Percentiles rank a stretch among this genome's conserved stretches.
Evolutionary conservation across 371 early-diverging fungal species (phyloP).

Genomic region (Parasitella parasitica): DNA sequence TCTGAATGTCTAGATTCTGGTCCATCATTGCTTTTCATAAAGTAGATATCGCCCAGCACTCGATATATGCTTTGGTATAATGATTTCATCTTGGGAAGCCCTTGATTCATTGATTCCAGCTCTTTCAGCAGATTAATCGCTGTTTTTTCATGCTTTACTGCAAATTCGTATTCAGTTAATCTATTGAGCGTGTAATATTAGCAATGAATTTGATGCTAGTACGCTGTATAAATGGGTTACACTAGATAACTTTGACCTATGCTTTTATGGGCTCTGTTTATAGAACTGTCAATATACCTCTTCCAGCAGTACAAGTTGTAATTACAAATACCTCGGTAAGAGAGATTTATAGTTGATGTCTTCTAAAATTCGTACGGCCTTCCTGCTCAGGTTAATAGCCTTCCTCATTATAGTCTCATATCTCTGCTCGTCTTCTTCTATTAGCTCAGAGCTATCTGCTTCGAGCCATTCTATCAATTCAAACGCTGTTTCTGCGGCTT

Average conservation of each 20-base stretch:
- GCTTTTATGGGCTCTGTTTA: constrained; percentile 8
- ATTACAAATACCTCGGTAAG: neutral
- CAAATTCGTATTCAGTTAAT: constrained; percentile 21
- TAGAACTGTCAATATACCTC: neutral
- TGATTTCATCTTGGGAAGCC: neutral
- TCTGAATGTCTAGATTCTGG: constrained; percentile 21
- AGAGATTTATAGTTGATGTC: neutral
- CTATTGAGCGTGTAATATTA: constrained; percentile 13
- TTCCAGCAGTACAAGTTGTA: too few relatives aligned
- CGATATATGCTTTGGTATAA: constrained; percentile 26
- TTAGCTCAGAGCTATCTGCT: constrained; percentile 13
- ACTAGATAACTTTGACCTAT: constrained; percentile 21
- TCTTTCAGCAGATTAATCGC: neutral
- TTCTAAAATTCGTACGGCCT: constrained; percentile 3
- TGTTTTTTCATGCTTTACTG: constrained; percentile 10
- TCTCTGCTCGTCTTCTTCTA: constrained; percentile 13
- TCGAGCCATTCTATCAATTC: constrained; percentile 25
- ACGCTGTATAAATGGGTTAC: constrained; percentile 5
- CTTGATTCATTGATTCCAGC: neutral
- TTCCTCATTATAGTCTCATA: neutral
- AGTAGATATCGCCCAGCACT: constrained; percentile 31
- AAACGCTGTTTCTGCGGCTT: constrained; percentile 18
- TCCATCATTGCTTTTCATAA: constrained; percentile 26
- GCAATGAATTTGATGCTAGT: neutral
- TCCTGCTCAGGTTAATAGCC: constrained; percentile 15